Evolutionary conservation across 179 eudicot genomes (phyloP).

Genomic region (Sideroxylon spinosum): DNA sequence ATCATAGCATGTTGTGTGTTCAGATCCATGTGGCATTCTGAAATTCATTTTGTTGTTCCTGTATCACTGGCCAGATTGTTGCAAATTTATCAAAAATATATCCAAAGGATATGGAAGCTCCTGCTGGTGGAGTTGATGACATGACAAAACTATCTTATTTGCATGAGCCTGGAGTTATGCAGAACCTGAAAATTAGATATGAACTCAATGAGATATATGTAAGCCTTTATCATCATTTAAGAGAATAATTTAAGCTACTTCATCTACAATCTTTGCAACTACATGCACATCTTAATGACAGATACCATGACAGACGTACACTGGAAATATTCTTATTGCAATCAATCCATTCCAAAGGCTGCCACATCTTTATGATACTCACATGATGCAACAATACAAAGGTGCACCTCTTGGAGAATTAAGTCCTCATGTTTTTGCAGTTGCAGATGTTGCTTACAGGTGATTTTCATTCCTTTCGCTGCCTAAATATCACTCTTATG

Average conservation of each 20-base stretch:
- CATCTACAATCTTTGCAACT: not conserved
- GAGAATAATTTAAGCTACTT: not conserved
- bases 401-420: slow-evolving; percentile 93
- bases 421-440: slow-evolving; percentile 98
- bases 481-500: not conserved
- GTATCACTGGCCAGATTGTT: slow-evolving; percentile 44
- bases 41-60: not conserved
- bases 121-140: slow-evolving; percentile 96
- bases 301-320: slow-evolving; percentile 68
- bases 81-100: slow-evolving; percentile 67
- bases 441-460: slow-evolving; percentile 98
- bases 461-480: slow-evolving; percentile 19
- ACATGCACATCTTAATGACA: slow-evolving; percentile 19
- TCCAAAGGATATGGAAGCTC: slow-evolving; percentile 95
- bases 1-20: not conserved
- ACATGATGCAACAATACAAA: slow-evolving; percentile 99
- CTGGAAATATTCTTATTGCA: slow-evolving; percentile 93
- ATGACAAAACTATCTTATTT: slow-evolving; percentile 93
- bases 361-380: slow-evolving; percentile 81
- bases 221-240: slow-evolving; percentile 23
- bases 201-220: slow-evolving; percentile 95
- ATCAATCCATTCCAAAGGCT: slow-evolving; percentile 96
- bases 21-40: not conserved
- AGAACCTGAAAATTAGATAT: slow-evolving; percentile 75
- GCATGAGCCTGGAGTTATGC: slow-evolving; percentile 94